Conservation (phyloP, 192 early-diverging fungal genomes). For the Helicostylum pulchrum region DNA sequence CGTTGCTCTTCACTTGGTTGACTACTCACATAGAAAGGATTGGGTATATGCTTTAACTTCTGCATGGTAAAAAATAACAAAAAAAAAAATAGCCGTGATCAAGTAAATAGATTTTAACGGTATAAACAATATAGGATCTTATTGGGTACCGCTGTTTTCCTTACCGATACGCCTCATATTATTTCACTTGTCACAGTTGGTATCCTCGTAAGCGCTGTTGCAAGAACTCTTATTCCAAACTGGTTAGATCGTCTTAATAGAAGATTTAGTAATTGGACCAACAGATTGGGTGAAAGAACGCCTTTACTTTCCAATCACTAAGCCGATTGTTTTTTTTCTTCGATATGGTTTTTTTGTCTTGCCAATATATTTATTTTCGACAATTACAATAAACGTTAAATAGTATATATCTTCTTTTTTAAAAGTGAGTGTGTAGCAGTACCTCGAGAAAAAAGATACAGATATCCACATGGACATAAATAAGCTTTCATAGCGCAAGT, state of each 20-base stretch:
- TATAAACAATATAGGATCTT: conserved; percentile 15
- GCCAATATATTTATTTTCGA: no score
- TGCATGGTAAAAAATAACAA: conserved; percentile 28
- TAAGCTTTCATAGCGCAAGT: no score
- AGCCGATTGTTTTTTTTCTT: no score
- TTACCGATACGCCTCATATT: conserved; percentile 21
- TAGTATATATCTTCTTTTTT: no score
- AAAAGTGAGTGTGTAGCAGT: no score
- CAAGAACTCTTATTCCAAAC: conserved; percentile 25
- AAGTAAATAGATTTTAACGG: no score
- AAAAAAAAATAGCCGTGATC: neutral
- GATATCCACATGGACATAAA: no score
- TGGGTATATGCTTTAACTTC: conserved; percentile 36
- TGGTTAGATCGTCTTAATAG: conserved; percentile 23
- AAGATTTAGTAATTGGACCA: conserved; percentile 24
- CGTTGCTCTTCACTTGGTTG: conserved; percentile 24
- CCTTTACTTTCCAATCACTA: conserved; percentile 21
- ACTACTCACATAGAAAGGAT: conserved; percentile 40
- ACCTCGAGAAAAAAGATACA: no score
- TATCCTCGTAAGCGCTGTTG: conserved; percentile 34
- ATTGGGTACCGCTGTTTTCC: conserved; percentile 17
- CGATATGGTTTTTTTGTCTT: no score
- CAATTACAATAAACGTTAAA: no score
- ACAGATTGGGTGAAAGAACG: conserved; percentile 32
- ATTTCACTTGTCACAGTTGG: conserved; percentile 29